Evolutionary conservation across 192 early-diverging fungal genomes (phyloP), one percentile per base, ranked within the genome.

Genomic region (Phycomyces nitens): DNA sequence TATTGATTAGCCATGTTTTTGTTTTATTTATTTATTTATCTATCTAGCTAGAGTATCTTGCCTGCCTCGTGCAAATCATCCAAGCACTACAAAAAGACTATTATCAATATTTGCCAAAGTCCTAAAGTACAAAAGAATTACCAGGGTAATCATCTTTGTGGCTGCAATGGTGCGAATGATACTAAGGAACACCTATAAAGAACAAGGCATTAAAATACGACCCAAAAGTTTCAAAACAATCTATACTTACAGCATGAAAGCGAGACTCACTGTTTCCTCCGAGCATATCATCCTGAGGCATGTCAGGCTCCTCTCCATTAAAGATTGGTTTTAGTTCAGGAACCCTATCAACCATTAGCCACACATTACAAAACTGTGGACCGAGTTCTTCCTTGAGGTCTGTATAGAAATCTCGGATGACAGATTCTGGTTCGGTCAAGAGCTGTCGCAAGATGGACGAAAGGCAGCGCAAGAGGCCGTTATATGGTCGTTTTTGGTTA

Each of bases 1-100:
- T 9, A 20, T 9, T 39, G 23, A 11, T 11, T 12, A 22, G 14
- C n/a, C 15, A 39, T 59, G 18, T 54, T 24, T 20, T 21, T 21
- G 8, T 53, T 18, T 3, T 60, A 15, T 23, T 42, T 29, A 15
- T 40, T n/a, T 40, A 15, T 23, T 15, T 24, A 18, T 29, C 21
- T 24, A 26, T 24, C 22, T 24, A 4, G 39, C 23, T 26, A 50
- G n/a, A 18, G 27, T 3, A 47, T 22, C 53, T 69, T 44, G 62
- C 67, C 67, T 34, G 67, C 67, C 53, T 69, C 59, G 42, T 69
- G 67, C 21, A 69, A 50, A 62, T 69, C 67, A 62, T 69, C 67
- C 52, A 69, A 62, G 18, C 58, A 60, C 67, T 69, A 61, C 9
- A 27, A 47, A n/a, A 22, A 42, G 5, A 49, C 38, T 1, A 60